A percentile compares a stretch with the other conserved stretches of the same genome.
These are phyloP conservation scores for Fusarium fracticaudum DNA, from an alignment of 2,329 filamentous ascomycete genomes.

Conservation along the genomic window DNA sequence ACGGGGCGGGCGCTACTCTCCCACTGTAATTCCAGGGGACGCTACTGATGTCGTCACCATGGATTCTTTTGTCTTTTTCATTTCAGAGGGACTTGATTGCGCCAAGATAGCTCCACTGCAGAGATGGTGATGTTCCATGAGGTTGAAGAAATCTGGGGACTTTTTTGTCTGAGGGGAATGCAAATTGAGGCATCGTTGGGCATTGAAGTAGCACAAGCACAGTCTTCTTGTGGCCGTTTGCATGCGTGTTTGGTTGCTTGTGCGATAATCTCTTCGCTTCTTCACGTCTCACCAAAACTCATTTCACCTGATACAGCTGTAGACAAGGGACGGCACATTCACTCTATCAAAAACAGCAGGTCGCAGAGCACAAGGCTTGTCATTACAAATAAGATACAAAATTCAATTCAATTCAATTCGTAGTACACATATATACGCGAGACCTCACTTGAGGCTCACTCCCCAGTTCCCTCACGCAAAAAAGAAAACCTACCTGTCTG, in stretches of 20 bases:
- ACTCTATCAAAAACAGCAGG: not conserved
- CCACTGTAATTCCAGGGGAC: conserved; percentile 37
- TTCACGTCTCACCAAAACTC: conserved; percentile 26
- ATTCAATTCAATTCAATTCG: not conserved
- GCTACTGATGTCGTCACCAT: conserved; percentile 37
- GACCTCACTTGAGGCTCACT: conserved; percentile 8
- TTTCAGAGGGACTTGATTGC: conserved; percentile 20
- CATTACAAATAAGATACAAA: not conserved
- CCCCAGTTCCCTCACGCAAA: not conserved
- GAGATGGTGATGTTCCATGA: conserved; percentile 20
- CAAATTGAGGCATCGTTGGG: not conserved
- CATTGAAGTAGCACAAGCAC: not conserved
- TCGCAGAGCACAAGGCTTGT: not conserved
- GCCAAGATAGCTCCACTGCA: conserved; percentile 23
- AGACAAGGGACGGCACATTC: not conserved
- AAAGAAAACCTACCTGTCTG: conserved; percentile 10
- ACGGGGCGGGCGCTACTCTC: conserved; percentile 12
- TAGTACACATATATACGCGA: not conserved
- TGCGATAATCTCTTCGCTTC: conserved; percentile 1
- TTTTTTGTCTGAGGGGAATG: not conserved
- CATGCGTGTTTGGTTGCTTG: not conserved
- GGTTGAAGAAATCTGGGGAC: not conserved
- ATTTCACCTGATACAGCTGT: conserved; percentile 22
- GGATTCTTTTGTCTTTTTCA: conserved; percentile 8
- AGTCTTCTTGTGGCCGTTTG: not conserved